Percentiles rank a stretch among this genome's conserved stretches.
phyloP scores from a whole-genome alignment of 106 monocot genomes.

The Allium cepa region DNA sequence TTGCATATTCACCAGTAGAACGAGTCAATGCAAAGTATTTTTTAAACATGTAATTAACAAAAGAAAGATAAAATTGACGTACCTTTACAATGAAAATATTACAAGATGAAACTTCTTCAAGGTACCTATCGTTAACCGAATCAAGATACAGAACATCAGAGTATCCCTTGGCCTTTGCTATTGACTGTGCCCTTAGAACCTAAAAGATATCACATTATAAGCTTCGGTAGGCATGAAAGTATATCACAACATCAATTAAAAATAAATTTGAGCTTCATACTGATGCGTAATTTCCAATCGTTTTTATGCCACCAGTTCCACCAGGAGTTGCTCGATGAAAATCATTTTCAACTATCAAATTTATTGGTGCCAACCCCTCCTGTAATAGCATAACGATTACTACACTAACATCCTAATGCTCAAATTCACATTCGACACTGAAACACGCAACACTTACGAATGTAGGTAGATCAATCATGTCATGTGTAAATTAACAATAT shows the following conservation, averaged over 20 bases:
- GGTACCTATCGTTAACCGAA: slow-evolving; percentile 60
- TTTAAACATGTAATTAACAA: neutral
- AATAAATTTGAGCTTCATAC: slow-evolving; percentile 16
- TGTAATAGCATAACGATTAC: slow-evolving; percentile 9
- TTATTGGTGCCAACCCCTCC: slow-evolving; percentile 80
- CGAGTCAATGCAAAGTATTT: too few species aligned
- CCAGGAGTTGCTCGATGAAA: slow-evolving; percentile 73
- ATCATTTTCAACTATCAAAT: slow-evolving; percentile 54
- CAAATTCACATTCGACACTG: too few species aligned
- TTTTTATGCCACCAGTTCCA: slow-evolving; percentile 76
- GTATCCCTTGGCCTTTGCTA: slow-evolving; percentile 76
- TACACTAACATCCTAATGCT: neutral
- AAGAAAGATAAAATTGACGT: neutral
- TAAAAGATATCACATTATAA: slow-evolving; percentile 11
- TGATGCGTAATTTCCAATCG: slow-evolving; percentile 87
- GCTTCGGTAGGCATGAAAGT: too few species aligned
- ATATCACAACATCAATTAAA: too few species aligned
- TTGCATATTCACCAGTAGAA: too few species aligned
- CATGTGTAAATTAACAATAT: too few species aligned
- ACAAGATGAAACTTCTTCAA: slow-evolving; percentile 90
- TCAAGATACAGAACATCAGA: slow-evolving; percentile 95
- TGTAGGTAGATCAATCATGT: too few species aligned
- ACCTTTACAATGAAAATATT: slow-evolving; percentile 95
- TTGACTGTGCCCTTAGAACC: slow-evolving; percentile 72
- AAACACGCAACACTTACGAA: too few species aligned